phyloP scores from a whole-genome alignment of 768 basidiomycete species.

The Lactarius sanguifluus region DNA sequence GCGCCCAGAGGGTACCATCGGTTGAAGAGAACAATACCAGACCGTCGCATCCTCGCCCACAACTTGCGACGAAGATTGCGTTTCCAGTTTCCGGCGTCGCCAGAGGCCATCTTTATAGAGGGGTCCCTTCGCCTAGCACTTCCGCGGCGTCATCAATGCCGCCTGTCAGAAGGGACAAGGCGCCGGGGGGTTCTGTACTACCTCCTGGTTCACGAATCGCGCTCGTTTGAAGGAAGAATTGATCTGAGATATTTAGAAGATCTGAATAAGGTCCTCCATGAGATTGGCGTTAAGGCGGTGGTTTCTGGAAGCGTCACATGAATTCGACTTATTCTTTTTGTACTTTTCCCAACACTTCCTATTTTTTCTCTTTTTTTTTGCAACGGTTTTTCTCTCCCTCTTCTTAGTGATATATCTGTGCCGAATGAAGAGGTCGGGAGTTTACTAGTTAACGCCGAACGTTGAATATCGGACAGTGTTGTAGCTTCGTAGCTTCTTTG shows the following conservation, averaged over 20 bases:
- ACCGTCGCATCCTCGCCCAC: background rate
- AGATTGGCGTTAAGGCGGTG: background rate
- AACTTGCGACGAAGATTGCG: background rate
- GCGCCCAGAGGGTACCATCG: background rate
- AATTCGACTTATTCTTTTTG: background rate
- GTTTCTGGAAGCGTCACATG: background rate
- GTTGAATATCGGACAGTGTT: no score
- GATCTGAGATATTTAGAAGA: background rate
- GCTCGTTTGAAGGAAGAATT: background rate
- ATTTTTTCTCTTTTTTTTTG: background rate
- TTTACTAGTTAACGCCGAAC: no score
- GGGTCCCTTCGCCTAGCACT: background rate
- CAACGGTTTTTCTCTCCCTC: background rate
- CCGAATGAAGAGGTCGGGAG: background rate
- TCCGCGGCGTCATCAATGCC: background rate
- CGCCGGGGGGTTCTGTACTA: background rate
- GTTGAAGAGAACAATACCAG: background rate
- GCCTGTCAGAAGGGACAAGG: background rate
- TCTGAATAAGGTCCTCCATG: no score
- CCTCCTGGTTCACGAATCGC: background rate
- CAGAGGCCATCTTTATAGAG: background rate
- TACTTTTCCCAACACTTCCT: background rate
- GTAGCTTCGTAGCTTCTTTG: no score
- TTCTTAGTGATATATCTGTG: background rate
- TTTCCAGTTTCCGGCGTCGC: constrained; percentile 8